Base-by-base conservation (phyloP, 2,329 filamentous ascomycete genomes). In the Verticillium dahliae region DNA sequence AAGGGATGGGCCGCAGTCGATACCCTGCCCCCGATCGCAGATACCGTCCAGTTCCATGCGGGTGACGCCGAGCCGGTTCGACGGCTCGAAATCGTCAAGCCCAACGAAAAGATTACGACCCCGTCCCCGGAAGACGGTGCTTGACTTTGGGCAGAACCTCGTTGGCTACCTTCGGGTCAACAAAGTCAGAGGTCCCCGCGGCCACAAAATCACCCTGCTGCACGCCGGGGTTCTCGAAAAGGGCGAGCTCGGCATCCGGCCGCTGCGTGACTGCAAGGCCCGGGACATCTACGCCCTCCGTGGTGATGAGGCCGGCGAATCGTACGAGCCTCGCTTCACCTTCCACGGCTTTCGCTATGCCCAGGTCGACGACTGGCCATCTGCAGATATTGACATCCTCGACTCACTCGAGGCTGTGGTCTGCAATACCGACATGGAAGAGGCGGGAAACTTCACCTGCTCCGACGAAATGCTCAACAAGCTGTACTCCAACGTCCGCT, bases 261-360 rank as follows among this genome's bases (percentile, higher is more conserved):
- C 78, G 0, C 68, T 80, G 1, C 69, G 77, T 3, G 60, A 61
- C 11, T 75, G 76, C 14, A 71, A 73, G 60, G 71, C 71, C 4
- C 71, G 62, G 0, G 77, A 80, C 56, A 69, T 65, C 2, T 61
- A 76, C 18, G 71, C 74, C 6, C 64, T 62, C 58, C 66, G 67
- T 5, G 72, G 71, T 0, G 59, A 66, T 2, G 45, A 35, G 55
- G 67, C 39, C 1, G 61, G 58, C 3, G 61, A 64, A 18, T 31
- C 14, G 13, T 83, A 78, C 77, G 70, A 76, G 22, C 80, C 80
- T 1, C 71, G 69, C 1, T 82, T 81, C 66, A 82, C 79, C 2
- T 83, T 80, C 62, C 80, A 83, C 65, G 80, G 81, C 2, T 83
- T 82, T 62, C 73, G 80, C 37, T 83, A 78, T 62, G 78, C 79